A percentile compares a stretch with the other conserved stretches of the same genome.
Evolutionary conservation across 768 basidiomycete species (phyloP).

Genomic region (Naganishia kalamii): DNA sequence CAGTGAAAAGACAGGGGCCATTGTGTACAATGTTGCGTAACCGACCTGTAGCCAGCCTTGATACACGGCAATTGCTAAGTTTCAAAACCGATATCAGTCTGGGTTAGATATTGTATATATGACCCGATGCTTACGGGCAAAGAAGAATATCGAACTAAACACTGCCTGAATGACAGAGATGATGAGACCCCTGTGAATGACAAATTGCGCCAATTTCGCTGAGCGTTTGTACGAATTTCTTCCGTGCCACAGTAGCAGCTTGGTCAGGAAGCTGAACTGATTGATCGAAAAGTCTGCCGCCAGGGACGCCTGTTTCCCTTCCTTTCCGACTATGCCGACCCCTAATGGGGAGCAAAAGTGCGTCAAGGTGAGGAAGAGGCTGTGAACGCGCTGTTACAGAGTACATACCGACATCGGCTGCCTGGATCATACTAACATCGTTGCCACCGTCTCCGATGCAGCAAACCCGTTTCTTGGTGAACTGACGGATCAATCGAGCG

Average conservation of each 20-base stretch:
- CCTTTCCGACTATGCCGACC: slow-evolving; percentile 96
- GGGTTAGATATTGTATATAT: background rate
- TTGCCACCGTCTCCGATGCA: slow-evolving; percentile 99
- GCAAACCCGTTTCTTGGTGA: slow-evolving; percentile 91
- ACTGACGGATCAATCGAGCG: slow-evolving; percentile 78
- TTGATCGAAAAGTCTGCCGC: slow-evolving; percentile 97
- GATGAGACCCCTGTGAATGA: slow-evolving; percentile 93
- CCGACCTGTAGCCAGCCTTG: slow-evolving; percentile 98
- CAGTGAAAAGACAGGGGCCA: slow-evolving; percentile 96
- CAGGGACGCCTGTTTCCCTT: slow-evolving; percentile 97
- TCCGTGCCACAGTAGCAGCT: slow-evolving; percentile 96
- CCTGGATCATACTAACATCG: slow-evolving; percentile 99
- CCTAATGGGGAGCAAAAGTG: slow-evolving; percentile 51
- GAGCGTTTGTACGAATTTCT: slow-evolving; percentile 97
- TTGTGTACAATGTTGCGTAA: slow-evolving; percentile 92
- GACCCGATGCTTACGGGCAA: slow-evolving; percentile 41
- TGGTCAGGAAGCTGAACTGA: slow-evolving; percentile 91
- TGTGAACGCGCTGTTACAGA: too few relatives aligned
- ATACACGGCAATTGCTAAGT: slow-evolving; percentile 91
- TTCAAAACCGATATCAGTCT: slow-evolving; percentile 57
- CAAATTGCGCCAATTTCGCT: slow-evolving; percentile 95
- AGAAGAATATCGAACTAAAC: slow-evolving; percentile 62
- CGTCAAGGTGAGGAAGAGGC: background rate
- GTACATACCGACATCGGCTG: slow-evolving; percentile 87
- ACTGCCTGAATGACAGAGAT: slow-evolving; percentile 98